phyloP scores from a whole-genome alignment of 78 protist species.

The Guillardia theta region DNA sequence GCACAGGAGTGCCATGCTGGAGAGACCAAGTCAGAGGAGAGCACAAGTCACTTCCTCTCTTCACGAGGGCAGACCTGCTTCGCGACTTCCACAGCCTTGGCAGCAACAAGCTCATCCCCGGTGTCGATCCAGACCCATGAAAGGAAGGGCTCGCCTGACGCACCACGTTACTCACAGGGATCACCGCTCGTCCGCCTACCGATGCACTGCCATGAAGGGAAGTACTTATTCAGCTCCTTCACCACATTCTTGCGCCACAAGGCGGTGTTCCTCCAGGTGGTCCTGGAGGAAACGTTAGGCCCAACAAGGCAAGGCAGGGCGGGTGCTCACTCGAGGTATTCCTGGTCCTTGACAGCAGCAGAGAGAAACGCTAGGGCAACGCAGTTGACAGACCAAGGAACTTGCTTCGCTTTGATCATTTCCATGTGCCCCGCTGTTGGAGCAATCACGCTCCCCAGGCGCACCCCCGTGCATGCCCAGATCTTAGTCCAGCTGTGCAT shows the following conservation, averaged over 20 bases:
- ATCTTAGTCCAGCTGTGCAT: conserved; percentile 42
- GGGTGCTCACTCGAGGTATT: not conserved
- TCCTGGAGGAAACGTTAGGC: too few species aligned
- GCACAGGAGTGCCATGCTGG: not conserved
- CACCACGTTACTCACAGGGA: not conserved
- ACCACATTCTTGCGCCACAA: not conserved
- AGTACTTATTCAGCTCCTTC: not conserved
- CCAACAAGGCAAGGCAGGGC: too few species aligned
- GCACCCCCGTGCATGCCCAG: conserved; percentile 11
- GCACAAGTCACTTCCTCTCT: too few species aligned
- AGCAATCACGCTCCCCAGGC: conserved; percentile 15
- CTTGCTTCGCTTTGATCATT: not conserved
- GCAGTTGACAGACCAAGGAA: conserved; percentile 25
- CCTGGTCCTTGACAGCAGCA: not conserved
- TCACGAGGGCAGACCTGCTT: too few species aligned
- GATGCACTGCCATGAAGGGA: not conserved
- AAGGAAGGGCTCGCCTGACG: not conserved
- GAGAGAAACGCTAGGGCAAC: not conserved
- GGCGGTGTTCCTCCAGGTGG: not conserved
- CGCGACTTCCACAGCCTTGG: not conserved
- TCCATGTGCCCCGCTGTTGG: not conserved
- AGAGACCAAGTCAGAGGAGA: too few species aligned
- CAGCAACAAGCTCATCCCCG: not conserved
- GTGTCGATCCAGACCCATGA: conserved; percentile 24
- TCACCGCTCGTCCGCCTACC: not conserved